A percentile compares a stretch with the other conserved stretches of the same genome.
Evolutionary conservation across 1,284 basidiomycete species (phyloP).

Genomic region (Cutaneotrichosporon sp.): DNA sequence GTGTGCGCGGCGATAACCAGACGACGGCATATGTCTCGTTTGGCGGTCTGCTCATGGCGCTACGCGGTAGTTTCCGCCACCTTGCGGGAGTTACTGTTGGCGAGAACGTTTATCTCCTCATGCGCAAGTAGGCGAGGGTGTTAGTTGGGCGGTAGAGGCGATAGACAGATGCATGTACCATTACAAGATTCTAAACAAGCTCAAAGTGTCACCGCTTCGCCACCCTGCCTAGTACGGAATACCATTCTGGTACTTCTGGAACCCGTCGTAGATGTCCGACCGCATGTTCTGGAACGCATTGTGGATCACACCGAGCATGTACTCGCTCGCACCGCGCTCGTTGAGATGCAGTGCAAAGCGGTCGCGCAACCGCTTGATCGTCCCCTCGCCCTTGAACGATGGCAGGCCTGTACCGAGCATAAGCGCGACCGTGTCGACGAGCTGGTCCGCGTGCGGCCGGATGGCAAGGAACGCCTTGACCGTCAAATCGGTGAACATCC

Average conservation of each 20-base stretch:
- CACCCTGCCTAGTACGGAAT: constrained; percentile 34
- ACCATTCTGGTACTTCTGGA: constrained; percentile 53
- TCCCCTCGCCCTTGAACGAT: constrained; percentile 92
- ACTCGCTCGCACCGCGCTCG: constrained; percentile 89
- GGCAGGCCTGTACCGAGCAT: constrained; percentile 96
- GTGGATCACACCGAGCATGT: constrained; percentile 80
- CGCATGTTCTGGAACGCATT: constrained; percentile 94
- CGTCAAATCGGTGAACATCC: constrained; percentile 87
- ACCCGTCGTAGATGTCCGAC: constrained; percentile 89
- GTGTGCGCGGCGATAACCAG: constrained; percentile 60
- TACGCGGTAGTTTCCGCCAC: constrained; percentile 90
- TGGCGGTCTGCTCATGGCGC: constrained; percentile 92
- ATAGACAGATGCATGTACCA: constrained; percentile 27
- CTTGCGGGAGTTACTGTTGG: constrained; percentile 89
- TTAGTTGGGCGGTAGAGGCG: background rate
- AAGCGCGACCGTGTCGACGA: constrained; percentile 81
- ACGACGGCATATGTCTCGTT: constrained; percentile 90
- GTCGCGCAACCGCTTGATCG: constrained; percentile 81
- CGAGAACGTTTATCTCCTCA: constrained; percentile 84
- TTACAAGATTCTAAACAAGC: constrained; percentile 5
- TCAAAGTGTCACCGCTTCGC: background rate
- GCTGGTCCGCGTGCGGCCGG: constrained; percentile 83
- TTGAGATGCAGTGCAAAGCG: constrained; percentile 79
- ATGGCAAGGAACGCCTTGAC: constrained; percentile 96
- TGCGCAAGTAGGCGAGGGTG: constrained; percentile 63